These are phyloP conservation scores for Paragyromitra xinjiangensis DNA, from an alignment of 495 filamentous ascomycete species.

Conservation along the genomic window DNA sequence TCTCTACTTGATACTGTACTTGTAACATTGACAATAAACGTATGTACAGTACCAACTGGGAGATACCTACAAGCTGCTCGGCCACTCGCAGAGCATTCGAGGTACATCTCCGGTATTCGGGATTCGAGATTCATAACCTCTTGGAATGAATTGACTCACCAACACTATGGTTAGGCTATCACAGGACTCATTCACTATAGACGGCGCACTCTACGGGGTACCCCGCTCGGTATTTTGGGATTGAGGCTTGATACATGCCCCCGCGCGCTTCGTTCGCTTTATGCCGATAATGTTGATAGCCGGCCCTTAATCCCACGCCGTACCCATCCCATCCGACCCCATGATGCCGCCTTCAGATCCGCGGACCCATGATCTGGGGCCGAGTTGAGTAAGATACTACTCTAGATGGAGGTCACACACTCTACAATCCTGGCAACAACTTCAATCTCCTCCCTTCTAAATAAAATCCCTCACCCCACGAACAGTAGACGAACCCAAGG, in stretches of 20 bases:
- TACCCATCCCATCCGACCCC: constrained; percentile 1
- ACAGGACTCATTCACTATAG: not conserved
- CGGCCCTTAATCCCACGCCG: constrained; percentile 1
- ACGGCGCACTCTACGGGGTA: not conserved
- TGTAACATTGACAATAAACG: not conserved
- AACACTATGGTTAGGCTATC: not conserved
- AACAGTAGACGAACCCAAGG: constrained; percentile 19
- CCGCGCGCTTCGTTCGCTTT: constrained; percentile 13
- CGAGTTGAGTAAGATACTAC: not conserved
- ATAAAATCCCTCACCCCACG: not conserved
- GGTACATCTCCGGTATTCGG: not conserved
- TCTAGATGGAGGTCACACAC: not conserved
- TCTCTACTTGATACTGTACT: constrained; percentile 3
- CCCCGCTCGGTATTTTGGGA: not conserved
- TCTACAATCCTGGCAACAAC: not conserved
- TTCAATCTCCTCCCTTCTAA: not conserved
- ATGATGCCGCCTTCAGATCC: constrained; percentile 7
- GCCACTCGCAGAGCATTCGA: not conserved
- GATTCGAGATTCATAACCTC: not conserved
- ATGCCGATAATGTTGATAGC: constrained; percentile 1
- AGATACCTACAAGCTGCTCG: not conserved
- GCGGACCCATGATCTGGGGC: constrained; percentile 4
- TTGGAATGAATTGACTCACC: not conserved
- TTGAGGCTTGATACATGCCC: constrained; percentile 9
- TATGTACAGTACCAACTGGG: not conserved